Percentiles rank a stretch among this genome's conserved stretches.
Evolutionary conservation across 129 eudicot species (phyloP).

Genomic region (Centaurea solstitialis): DNA sequence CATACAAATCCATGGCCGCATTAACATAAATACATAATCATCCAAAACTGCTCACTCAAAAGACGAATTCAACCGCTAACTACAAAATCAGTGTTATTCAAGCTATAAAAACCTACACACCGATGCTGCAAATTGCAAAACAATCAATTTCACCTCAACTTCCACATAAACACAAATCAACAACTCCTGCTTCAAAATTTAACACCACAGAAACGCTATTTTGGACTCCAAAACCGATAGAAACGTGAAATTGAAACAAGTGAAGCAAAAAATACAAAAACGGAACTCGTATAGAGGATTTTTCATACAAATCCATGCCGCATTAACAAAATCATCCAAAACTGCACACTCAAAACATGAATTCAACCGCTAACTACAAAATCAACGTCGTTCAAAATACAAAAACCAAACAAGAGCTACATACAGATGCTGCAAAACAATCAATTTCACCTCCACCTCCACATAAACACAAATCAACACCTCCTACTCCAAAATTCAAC

Average conservation of each 20-base stretch:
- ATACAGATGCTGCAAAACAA: too few relatives aligned
- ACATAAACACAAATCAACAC: conserved; percentile 1
- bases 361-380: conserved; percentile 3
- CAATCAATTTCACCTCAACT: too few relatives aligned
- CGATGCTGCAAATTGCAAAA: too few relatives aligned
- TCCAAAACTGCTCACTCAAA: conserved; percentile 10
- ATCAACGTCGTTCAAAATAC: background rate
- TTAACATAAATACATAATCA: conserved; percentile 5
- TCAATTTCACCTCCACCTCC: too few relatives aligned
- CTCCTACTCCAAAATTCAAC: background rate
- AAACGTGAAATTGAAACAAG: background rate
- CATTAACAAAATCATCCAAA: conserved; percentile 11
- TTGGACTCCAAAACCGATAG: background rate
- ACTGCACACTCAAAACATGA: background rate
- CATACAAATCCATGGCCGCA: background rate
- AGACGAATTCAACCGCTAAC: background rate
- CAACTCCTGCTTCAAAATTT: background rate
- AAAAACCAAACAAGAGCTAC: background rate
- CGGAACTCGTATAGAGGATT: background rate
- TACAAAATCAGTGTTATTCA: background rate
- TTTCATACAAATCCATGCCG: background rate
- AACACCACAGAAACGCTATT: background rate
- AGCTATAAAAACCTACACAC: background rate
- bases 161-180: background rate
- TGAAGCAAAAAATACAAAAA: background rate